Base-by-base conservation (phyloP, 1,284 basidiomycete genomes). In the Polyporus tsugae region DNA sequence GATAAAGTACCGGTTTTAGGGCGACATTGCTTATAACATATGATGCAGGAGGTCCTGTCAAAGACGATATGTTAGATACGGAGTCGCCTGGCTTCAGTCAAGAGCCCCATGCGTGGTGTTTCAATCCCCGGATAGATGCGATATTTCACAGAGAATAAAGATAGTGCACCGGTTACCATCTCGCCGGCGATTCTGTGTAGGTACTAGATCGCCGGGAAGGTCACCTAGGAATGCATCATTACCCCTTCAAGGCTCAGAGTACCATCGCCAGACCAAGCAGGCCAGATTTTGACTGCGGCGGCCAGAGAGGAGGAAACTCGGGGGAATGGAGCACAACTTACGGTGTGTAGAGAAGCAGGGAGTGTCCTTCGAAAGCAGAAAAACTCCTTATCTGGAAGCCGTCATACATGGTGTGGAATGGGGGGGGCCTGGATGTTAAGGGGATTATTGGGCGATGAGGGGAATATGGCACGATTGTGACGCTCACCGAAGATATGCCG, bases 401-500 rank as follows among this genome's bases (percentile, higher is more conserved):
- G 9, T 42, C 63, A 49, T 66, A 41, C 49, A 60, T 39, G 35
- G 60, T 36, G 44, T 59, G 49, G 36, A 59, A 33, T 6, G 25
- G 9, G 13, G 9, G 13, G 46, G 41, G n/a, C 64, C 66, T 70
- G 66, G 59, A 66, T 62, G 39, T 49, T 62, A 64, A 55, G 62
- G 60, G 57, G 66, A 63, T 68, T 41, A 55, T 60, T 17, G 62
- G 53, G 52, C 33, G 68, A 36, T 42, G 66, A 64, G 39, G 22
- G 39, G 35, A 35, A 57, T 38, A 49, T 53, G 42, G 60, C 44
- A 64, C 53, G 46, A 55, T 63, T 41, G 62, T 41, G 62, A 55
- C 53, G 62, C 68, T 64, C 68, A 66, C 71, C 71, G 71, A 72
- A 57, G 67, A 70, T 66, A 68, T 63, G 46, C 70, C 70, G 70